These are phyloP conservation scores for Candida parachauliodes DNA, from an alignment of 805 yeast species.

Conservation along the genomic window DNA sequence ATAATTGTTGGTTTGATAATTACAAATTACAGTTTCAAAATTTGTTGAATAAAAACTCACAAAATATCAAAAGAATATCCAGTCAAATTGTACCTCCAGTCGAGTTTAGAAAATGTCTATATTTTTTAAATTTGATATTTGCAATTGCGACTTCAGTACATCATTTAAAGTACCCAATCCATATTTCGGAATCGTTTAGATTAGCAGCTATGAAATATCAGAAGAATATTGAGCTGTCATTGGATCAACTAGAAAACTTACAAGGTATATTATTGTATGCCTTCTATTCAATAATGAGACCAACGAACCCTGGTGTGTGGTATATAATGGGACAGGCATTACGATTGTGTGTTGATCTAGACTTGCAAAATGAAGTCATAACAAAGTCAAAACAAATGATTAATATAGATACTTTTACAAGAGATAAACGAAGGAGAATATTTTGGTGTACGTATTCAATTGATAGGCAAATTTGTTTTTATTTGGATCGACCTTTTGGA, in stretches of 20 bases:
- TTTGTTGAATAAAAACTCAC: conserved; percentile 26
- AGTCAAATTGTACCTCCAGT: conserved; percentile 42
- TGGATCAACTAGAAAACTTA: conserved; percentile 64
- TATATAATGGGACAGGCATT: conserved; percentile 78
- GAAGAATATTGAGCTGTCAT: conserved; percentile 53
- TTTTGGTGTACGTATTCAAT: conserved; percentile 90
- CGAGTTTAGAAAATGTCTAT: conserved; percentile 52
- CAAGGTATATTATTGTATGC: conserved; percentile 71
- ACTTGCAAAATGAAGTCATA: conserved; percentile 67
- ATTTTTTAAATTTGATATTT: conserved; percentile 70
- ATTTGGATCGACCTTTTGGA: conserved; percentile 84
- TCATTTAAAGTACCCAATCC: conserved; percentile 61
- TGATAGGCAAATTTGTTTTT: conserved; percentile 83
- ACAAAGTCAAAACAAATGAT: conserved; percentile 19
- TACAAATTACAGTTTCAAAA: conserved; percentile 22
- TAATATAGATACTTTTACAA: conserved; percentile 47
- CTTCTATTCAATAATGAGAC: conserved; percentile 78
- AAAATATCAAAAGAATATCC: conserved; percentile 27
- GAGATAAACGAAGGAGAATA: conserved; percentile 69
- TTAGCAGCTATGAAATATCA: conserved; percentile 59
- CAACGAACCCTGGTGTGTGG: conserved; percentile 92
- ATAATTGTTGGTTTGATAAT: conserved; percentile 14
- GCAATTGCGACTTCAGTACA: conserved; percentile 78
- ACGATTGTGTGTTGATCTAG: conserved; percentile 78
- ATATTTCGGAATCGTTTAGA: conserved; percentile 67